A percentile compares a stretch with the other conserved stretches of the same genome.
Evolutionary conservation across 202 grass and related monocot genomes (phyloP).

Genomic region (Cymbopogon flexuosus): DNA sequence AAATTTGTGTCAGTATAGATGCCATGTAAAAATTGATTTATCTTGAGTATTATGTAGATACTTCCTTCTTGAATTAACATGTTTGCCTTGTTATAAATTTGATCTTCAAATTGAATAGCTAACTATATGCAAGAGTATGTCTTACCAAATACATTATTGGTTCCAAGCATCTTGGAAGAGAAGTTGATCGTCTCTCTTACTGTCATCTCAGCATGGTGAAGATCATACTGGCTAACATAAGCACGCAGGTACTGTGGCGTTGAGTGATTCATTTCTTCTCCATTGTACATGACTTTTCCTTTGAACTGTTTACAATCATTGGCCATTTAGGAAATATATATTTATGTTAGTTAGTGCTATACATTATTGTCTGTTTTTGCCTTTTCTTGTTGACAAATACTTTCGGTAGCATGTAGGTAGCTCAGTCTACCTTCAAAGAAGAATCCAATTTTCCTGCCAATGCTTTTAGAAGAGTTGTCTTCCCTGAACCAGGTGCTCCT

Average conservation of each 20-base stretch:
- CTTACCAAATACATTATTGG: constrained; percentile 78
- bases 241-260: constrained; percentile 62
- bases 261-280: constrained; percentile 57
- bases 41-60: not conserved
- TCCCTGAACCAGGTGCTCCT: constrained; percentile 71
- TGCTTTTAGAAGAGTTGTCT: constrained; percentile 62
- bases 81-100: constrained; percentile 11
- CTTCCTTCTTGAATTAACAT: constrained; percentile 24
- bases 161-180: constrained; percentile 67
- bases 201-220: constrained; percentile 98
- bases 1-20: constrained; percentile 21
- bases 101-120: constrained; percentile 10
- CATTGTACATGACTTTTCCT: constrained; percentile 78
- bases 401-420: constrained; percentile 8
- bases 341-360: constrained; percentile 2
- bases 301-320: constrained; percentile 44
- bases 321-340: not conserved
- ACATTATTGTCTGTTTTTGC: not conserved
- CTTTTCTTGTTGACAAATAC: constrained; percentile 1
- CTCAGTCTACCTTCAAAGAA: constrained; percentile 51
- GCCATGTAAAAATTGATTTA: constrained; percentile 3
- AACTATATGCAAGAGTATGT: not conserved
- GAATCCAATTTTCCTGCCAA: constrained; percentile 58
- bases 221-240: constrained; percentile 87
- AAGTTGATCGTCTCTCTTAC: constrained; percentile 86